A percentile compares a stretch with the other conserved stretches of the same genome.
Evolutionary conservation across 306 rosid genomes (phyloP).

Genomic region (Fragaria nilgerrensis): DNA sequence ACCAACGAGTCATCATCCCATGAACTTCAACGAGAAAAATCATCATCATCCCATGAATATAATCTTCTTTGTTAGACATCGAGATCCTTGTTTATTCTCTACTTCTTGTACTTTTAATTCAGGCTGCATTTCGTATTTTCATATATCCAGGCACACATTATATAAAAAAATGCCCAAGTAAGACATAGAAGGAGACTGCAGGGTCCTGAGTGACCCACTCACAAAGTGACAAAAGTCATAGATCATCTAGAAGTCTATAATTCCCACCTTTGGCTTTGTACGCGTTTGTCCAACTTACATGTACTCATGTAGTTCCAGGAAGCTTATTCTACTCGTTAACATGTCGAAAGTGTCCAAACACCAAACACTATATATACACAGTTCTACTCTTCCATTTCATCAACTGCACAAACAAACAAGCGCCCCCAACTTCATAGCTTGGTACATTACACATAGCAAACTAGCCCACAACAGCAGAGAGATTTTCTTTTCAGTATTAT

Average conservation of each 20-base stretch:
- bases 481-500: not conserved
- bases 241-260: slow-evolving; percentile 17
- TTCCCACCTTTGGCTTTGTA: not conserved
- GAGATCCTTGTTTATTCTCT: no score
- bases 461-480: not conserved
- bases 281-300: slow-evolving; percentile 8
- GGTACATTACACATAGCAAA: not conserved
- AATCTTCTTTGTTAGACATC: no score
- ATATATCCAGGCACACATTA: no score
- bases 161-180: no score
- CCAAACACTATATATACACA: slow-evolving; percentile 14
- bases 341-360: not conserved
- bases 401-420: not conserved
- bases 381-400: not conserved
- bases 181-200: no score
- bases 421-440: not conserved
- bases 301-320: slow-evolving; percentile 1
- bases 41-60: no score
- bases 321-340: not conserved
- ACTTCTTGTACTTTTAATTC: no score
- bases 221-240: not conserved
- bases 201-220: not conserved
- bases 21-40: no score
- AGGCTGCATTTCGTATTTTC: no score
- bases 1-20: no score